Base-by-base conservation (phyloP, 2,329 filamentous ascomycete species). In the Ceratocystis huliohia region DNA sequence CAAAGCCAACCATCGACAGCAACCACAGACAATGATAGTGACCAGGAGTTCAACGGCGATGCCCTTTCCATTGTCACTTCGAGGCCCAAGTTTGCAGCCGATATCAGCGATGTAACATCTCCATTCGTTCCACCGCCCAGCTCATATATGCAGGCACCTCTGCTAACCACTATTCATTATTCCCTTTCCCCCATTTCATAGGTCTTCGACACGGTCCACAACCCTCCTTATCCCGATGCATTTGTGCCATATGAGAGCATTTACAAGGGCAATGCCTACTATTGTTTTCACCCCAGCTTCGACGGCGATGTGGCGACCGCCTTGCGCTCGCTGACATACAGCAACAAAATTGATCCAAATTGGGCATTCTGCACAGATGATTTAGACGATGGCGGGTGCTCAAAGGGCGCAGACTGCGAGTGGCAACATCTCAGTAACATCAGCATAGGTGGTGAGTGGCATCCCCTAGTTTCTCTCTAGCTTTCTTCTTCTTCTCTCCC, bases 301-400 rank as follows among this genome's bases (percentile, higher is more conserved):
- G 78, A 80, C 70, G 75, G 87, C 63, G 79, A 84, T 66, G 85
- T 96, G 67, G 74, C 84, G 66, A 88, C 87, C 69, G 93, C 93
- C 56, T 87, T 91, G 73, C 87, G 88, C 73, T 97, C 94, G 70
- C 81, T 95, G 78, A 97, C 92, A 56, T 97, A 93, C 78, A 96
- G 90, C 77, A 89, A 96, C 76, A 87, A 86, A 71, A 96, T 99
- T 76, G 86, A 96, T 74, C 81, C 86, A 28, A 80, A 84, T 68
- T 86, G 83, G 71, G 82, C 84, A 69, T 73, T 97, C 62, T 99
- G 94, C 75, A 87, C 85, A 46, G 87, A 84, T 72, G 89, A 96
- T 75, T 78, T 89, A 61, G 86, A 85, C 64, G 84, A 85, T 68
- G 78, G 80, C 70, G 97, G 94, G 69, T 75, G 81, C 37, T 86